A percentile compares a stretch with the other conserved stretches of the same genome.
phyloP scores from a whole-genome alignment of 169 alveolate genomes.

The Besnoitia besnoiti region DNA sequence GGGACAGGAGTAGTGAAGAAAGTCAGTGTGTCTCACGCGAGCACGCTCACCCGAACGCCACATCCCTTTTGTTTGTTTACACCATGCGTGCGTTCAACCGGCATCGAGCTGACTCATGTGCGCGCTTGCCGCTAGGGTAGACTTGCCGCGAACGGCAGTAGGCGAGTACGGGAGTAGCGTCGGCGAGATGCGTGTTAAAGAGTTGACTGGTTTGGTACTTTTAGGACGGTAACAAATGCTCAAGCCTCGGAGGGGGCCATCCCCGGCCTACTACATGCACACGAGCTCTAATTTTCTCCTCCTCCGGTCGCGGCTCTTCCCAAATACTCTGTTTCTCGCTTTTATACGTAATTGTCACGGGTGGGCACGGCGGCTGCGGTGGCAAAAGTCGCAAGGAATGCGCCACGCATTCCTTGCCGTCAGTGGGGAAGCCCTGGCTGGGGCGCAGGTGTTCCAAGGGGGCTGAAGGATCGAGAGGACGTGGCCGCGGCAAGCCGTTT shows the following conservation, averaged over 20 bases:
- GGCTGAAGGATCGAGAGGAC: background rate
- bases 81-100: too few relatives aligned
- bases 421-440: background rate
- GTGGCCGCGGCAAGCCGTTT: slow-evolving; percentile 22
- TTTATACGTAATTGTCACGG: slow-evolving; percentile 1
- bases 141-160: too few relatives aligned
- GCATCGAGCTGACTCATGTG: too few relatives aligned
- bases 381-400: background rate
- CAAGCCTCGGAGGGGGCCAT: slow-evolving; percentile 13
- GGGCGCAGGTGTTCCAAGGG: background rate
- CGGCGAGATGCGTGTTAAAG: too few relatives aligned
- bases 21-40: too few relatives aligned
- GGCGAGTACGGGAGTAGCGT: too few relatives aligned
- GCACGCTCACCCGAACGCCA: too few relatives aligned
- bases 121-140: too few relatives aligned
- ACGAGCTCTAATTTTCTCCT: background rate
- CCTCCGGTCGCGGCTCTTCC: slow-evolving; percentile 12
- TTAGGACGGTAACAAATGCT: background rate
- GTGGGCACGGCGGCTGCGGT: background rate
- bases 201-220: too few relatives aligned
- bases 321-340: slow-evolving; percentile 35
- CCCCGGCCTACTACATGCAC: slow-evolving; percentile 27
- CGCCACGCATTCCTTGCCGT: background rate
- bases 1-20: too few relatives aligned
- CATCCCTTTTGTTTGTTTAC: too few relatives aligned